Percentiles rank a stretch among this genome's conserved stretches.
These are phyloP conservation scores for Apostasia ramifera DNA, from an alignment of 106 monocot genomes.

Conservation along the genomic window DNA sequence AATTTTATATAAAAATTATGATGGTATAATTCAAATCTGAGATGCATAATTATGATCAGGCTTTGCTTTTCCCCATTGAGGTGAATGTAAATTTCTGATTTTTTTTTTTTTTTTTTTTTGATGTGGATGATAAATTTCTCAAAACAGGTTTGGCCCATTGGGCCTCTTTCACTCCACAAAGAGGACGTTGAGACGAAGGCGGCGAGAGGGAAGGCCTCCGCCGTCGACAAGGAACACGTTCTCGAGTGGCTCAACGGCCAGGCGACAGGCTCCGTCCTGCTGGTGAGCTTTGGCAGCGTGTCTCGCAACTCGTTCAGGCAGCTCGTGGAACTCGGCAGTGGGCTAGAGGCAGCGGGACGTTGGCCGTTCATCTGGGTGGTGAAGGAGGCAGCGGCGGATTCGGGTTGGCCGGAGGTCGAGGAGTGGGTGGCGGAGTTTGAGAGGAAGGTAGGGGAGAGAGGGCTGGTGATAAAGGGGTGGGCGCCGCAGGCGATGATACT, in stretches of 20 bases:
- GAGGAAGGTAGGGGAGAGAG: neutral
- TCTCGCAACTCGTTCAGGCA: neutral
- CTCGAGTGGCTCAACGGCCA: neutral
- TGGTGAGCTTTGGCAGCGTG: neutral
- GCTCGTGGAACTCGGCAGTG: neutral
- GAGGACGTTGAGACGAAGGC: neutral
- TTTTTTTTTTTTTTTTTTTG: no score
- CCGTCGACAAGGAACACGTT: neutral
- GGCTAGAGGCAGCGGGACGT: neutral
- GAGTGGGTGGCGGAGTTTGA: neutral
- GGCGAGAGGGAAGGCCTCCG: neutral
- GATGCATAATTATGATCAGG: no score
- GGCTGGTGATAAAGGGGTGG: slow-evolving; percentile 5
- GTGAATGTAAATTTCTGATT: no score
- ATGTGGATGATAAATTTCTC: no score
- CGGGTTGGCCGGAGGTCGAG: neutral
- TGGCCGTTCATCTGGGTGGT: slow-evolving; percentile 4
- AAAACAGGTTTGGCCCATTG: neutral
- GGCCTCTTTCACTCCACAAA: neutral
- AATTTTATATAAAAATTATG: no score
- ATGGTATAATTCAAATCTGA: no score
- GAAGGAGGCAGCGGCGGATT: neutral
- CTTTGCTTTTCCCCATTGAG: no score
- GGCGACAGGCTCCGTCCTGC: neutral
- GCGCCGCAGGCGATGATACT: slow-evolving; percentile 1